Evolutionary conservation across 2,329 filamentous ascomycete species (phyloP), one percentile per base, ranked within the genome.

Genomic region (Ophiognomonia clavigignenti-juglandacearum): DNA sequence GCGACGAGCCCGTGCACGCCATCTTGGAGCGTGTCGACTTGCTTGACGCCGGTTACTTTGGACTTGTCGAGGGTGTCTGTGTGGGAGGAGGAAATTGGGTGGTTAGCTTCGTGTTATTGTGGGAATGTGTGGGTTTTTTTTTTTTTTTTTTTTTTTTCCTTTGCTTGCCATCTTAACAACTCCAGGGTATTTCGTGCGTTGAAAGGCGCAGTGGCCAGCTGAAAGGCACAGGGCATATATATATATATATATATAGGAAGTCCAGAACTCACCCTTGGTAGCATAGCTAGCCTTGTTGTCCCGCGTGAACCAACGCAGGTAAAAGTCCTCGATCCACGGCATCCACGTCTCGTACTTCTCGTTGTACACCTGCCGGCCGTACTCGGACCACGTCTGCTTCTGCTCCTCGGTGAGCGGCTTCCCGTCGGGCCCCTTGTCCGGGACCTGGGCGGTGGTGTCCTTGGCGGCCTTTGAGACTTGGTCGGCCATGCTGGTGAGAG

Each of bases 261-360:
- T n/a, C n/a, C n/a, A n/a, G n/a, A n/a, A 63, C 68, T 27, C 63
- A 86, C 85, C 75, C 65, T 84, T 87, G 2, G 83, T 75, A 6
- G 79, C 71, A 58, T 88, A 88, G 61, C 78, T 83, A 5, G 83
- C 78, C 66, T 89, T 88, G 73, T 89, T 89, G 60, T 88, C 83
- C 53, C 83, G 84, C 57, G 83, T 86, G 64, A 88, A 88, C 73
- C 79, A 88, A 43, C 74, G 72, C 23, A 89, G 74, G 62, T 86
- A 87, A 50, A 80, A 64, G 62, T 89, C 85, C 64, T 89, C 85
- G 47, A 88, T 69, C 85, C 85, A 88, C 1, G 85, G 85, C 61
- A 87, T 76, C 85, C 85, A 89, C 57, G 68, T 74, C 61, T 88
- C 83, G 65, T 88, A 88, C 63, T 88, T 81, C 45, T 77, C 67